Base-by-base conservation (phyloP, 257 asterid species). In the Haberlea rhodopensis region DNA sequence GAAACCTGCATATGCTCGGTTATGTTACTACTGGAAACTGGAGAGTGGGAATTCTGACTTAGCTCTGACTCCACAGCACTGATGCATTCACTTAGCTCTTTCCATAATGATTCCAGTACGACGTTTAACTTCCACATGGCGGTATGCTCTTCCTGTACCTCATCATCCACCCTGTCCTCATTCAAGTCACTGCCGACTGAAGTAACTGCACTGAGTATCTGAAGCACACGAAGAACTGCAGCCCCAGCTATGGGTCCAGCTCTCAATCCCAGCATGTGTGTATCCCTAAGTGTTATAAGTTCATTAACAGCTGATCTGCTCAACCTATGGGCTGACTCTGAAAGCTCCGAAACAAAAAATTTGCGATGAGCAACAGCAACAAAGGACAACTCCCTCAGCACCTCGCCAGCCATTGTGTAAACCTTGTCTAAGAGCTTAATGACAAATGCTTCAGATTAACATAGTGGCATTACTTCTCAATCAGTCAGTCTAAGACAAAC, bases 241-340 rank as follows among this genome's bases (percentile, higher is more conserved):
- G 96, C 86, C 69, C 99, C 97, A 37, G 97, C 99, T 96, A 92
- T 87, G 59, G 97, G 87, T 68, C 97, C 97, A 68, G 96, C 91
- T 74, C 94, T 89, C 84, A 92, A 79, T 45, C 97, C 99, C 73
- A 92, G 85, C 97, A 92, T 92, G 73, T 83, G 86, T 61, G 99
- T 89, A 62, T 84, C 87, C 76, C 90, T 80, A 22, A 92, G 95
- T 6, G 97, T 89, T 66, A 80, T 60, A 70, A 92, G 99, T 76
- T 92, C 99, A 62, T 63, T 75, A 5, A 81, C 91, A 76, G 99
- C 97, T 3, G 97, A 81, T 78, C 86, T 76, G 81, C 99, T 90
- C 85, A 89, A 71, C 73, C 81, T 81, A 70, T 82, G 85, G 70
- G 91, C 94, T 31, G 84, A 81, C 70, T 89, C 84, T 19, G 99